Base-by-base conservation (phyloP, 768 basidiomycete species). In the Phaffia tasmanica region DNA sequence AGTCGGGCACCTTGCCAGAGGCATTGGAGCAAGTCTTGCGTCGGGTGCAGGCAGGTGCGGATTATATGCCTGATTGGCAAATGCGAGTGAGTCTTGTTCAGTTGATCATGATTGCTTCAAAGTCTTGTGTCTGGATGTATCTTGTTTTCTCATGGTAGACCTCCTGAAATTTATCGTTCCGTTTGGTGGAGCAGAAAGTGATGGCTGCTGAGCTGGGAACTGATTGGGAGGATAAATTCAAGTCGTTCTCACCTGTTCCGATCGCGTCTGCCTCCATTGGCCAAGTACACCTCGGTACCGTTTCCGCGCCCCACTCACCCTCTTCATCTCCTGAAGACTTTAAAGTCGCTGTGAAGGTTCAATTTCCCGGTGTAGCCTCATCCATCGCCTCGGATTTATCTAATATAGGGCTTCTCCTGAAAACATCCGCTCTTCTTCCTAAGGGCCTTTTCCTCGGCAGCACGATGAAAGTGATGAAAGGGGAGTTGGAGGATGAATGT, bases 21-120 rank as follows among this genome's bases (percentile, higher is more conserved):
- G 90, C 94, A 70, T 77, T 97, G 3, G 92, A 97, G 73, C 81
- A 83, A 63, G 86, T 99, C 35, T 85, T 99, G 71, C 83, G 90
- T 60, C 80, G 86, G 32, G 93, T 99, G 0, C 94, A 98, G 74
- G 89, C 94, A 70, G 85, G 86, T 71, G 94, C 94, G 1, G 90
- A 99, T 76, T 97, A 97, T 75, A 99, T 99, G 94, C 94, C 94
- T 0, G 87, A 94, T 71, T 93, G 88, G 87, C 94, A 99, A 74
- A 87, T 97, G 85, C 88, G 93, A 83, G 93, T 89, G 19, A 23
- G 77, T 73, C 3, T 7, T 6, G 30, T 15, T 27, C 5, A 53
- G 23, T 23, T 11, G 11, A 30, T 42, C 32, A 9, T 27, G 16
- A 46, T 42, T 42, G 15, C 32, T 23, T 35, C 47, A 0, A 23